Conservation (phyloP, 164 flowering plant species). For the Liriodendron chinense region DNA sequence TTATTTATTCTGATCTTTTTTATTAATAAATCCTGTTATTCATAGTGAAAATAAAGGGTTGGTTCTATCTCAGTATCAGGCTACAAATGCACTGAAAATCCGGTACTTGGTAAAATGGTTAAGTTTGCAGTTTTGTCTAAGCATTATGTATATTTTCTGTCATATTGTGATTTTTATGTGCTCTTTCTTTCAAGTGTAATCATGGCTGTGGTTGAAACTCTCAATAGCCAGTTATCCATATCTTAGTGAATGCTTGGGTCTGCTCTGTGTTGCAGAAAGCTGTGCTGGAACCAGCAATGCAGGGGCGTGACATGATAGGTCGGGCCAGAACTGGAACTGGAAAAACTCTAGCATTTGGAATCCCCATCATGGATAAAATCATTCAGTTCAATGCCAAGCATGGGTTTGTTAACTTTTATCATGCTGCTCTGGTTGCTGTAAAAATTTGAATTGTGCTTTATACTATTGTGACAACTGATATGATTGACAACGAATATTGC, state of each 20-base stretch:
- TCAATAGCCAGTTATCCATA: too few species aligned
- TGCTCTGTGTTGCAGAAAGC: conserved; percentile 50
- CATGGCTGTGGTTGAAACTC: too few species aligned
- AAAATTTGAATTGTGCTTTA: background rate
- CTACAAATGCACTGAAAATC: too few species aligned
- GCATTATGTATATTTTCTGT: background rate
- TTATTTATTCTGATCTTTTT: too few species aligned
- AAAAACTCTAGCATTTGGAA: conserved; percentile 95
- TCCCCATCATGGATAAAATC: conserved; percentile 85
- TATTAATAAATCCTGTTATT: too few species aligned
- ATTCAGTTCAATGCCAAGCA: conserved; percentile 62
- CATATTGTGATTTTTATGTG: background rate
- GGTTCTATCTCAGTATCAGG: too few species aligned
- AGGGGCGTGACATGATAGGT: conserved; percentile 90
- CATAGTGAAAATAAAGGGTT: too few species aligned
- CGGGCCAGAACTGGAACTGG: conserved; percentile 97
- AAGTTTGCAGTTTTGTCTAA: too few species aligned
- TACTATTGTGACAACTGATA: background rate
- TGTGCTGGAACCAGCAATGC: conserved; percentile 95
- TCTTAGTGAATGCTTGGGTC: background rate
- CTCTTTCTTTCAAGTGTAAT: too few species aligned
- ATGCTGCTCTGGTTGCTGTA: background rate
- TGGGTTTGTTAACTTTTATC: conserved; percentile 51
- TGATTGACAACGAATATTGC: background rate
- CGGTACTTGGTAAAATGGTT: too few species aligned